A percentile compares a stretch with the other conserved stretches of the same genome.
Evolutionary conservation across 176 grass and related monocot genomes (phyloP).

Genomic region (Tillandsia fasciculata): DNA sequence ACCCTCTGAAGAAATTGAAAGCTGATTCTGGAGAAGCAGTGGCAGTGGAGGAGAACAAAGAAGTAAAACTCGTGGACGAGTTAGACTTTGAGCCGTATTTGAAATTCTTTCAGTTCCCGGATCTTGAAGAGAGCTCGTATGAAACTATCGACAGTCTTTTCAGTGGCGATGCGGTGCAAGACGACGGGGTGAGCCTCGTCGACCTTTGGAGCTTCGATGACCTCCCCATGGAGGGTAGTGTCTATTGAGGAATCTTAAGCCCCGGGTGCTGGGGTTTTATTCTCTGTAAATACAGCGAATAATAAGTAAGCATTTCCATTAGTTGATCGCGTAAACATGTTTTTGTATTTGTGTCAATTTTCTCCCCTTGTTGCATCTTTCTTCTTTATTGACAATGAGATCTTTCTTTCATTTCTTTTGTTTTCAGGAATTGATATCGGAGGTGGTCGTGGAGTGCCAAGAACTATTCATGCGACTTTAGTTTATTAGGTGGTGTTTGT

Average conservation of each 20-base stretch:
- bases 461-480: not conserved
- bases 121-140: constrained; percentile 15
- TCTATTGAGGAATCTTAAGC: constrained; percentile 13
- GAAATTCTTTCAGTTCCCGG: constrained; percentile 25
- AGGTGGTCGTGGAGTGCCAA: not conserved
- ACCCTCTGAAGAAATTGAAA: constrained; percentile 24
- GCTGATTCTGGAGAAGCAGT: constrained; percentile 12
- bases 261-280: not conserved
- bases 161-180: constrained; percentile 24
- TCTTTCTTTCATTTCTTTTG: not conserved
- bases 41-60: constrained; percentile 20
- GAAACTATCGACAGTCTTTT: constrained; percentile 31
- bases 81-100: constrained; percentile 28
- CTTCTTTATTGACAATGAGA: not conserved
- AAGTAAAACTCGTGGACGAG: constrained; percentile 14
- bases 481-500: not conserved
- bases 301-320: not conserved
- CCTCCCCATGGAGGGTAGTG: constrained; percentile 23
- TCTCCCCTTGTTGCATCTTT: not conserved
- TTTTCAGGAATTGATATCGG: not conserved
- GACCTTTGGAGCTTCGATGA: constrained; percentile 46
- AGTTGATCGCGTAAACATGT: not conserved
- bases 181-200: constrained; percentile 12
- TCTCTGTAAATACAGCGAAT: not conserved
- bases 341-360: not conserved